Conservation (phyloP, 192 early-diverging fungal genomes). For the Backusella morwellensis region DNA sequence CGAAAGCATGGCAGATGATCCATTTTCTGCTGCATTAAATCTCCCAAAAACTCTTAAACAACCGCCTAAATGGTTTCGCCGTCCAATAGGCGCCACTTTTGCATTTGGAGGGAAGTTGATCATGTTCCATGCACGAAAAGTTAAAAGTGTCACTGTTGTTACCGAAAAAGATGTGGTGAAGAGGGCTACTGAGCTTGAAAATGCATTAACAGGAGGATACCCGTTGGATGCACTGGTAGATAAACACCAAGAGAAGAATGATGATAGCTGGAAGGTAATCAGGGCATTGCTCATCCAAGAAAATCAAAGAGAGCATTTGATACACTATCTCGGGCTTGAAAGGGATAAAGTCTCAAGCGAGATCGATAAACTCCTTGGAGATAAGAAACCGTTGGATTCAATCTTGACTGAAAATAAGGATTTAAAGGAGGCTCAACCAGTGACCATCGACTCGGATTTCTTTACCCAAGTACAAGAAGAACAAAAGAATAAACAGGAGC, state of each 20-base stretch:
- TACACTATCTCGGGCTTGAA: conserved; percentile 69
- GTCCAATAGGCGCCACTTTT: conserved; percentile 81
- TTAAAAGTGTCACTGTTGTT: conserved; percentile 20
- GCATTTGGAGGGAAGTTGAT: conserved; percentile 88
- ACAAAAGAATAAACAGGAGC: background rate
- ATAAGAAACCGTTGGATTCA: background rate
- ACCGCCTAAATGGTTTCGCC: conserved; percentile 91
- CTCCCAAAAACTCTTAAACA: conserved; percentile 48
- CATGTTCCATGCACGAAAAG: conserved; percentile 52
- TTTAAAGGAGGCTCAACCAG: conserved; percentile 16
- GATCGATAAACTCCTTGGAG: background rate
- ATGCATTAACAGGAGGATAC: background rate
- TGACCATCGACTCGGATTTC: conserved; percentile 15
- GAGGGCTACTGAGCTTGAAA: background rate
- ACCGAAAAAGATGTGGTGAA: conserved; percentile 15
- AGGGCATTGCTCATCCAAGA: background rate
- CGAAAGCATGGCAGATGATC: background rate
- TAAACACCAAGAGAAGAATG: background rate
- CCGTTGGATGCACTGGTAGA: background rate
- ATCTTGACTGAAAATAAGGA: conserved; percentile 12
- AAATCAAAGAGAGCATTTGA: background rate
- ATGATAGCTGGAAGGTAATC: background rate
- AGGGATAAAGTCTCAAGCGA: conserved; percentile 55
- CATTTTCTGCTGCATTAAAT: background rate
- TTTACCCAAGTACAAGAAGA: conserved; percentile 38